phyloP scores from a whole-genome alignment of 352 stramenopile genomes.

The Phytopythium boreale region DNA sequence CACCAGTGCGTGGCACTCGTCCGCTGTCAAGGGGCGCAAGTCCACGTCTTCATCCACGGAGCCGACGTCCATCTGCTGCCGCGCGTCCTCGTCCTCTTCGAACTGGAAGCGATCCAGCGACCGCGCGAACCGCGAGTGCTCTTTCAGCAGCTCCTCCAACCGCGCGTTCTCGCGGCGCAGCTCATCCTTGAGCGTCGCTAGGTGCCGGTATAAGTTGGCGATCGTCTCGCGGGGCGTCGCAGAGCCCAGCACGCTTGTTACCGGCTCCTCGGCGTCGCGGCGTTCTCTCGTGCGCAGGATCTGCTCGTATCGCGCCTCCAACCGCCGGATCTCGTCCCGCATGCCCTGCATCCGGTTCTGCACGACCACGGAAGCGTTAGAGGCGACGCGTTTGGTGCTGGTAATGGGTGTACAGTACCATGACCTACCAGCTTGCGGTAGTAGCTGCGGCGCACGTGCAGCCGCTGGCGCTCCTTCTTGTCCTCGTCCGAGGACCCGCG shows the following conservation, averaged over 20 bases:
- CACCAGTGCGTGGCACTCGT: constrained; percentile 40
- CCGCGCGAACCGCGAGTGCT: constrained; percentile 35
- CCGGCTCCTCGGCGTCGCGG: constrained; percentile 9
- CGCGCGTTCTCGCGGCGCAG: constrained; percentile 50
- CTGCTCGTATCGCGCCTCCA: constrained; percentile 34
- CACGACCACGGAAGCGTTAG: neutral
- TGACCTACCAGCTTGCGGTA: constrained; percentile 28
- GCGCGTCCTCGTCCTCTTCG: constrained; percentile 23
- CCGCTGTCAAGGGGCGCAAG: constrained; percentile 22
- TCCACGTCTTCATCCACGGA: constrained; percentile 2
- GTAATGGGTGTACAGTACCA: neutral
- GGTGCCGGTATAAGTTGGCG: constrained; percentile 43
- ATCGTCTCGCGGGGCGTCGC: constrained; percentile 12
- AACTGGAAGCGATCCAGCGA: constrained; percentile 30
- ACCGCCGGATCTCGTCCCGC: constrained; percentile 24
- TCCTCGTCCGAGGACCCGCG: constrained; percentile 6
- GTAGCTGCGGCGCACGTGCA: constrained; percentile 54
- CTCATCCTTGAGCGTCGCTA: constrained; percentile 46
- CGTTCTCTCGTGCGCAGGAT: constrained; percentile 19
- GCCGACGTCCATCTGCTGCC: constrained; percentile 1
- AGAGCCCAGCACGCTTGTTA: neutral
- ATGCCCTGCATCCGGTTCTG: constrained; percentile 38
- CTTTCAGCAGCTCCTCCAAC: constrained; percentile 34
- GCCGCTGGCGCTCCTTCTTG: constrained; percentile 47
- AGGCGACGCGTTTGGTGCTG: neutral